Conservation (phyloP, 306 rosid genomes). For the Cicer yamashitae region DNA sequence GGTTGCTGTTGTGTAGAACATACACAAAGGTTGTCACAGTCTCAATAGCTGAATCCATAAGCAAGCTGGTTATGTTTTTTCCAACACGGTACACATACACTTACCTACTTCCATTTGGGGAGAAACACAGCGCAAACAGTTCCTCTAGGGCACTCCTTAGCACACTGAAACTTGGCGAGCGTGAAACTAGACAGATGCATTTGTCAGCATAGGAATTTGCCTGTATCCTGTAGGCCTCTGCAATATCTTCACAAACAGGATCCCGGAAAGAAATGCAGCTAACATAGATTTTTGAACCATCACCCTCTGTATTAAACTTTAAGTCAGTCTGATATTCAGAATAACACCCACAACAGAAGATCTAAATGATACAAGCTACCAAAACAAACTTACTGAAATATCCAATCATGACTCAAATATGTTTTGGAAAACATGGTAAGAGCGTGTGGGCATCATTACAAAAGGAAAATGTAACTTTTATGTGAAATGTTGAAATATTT, state of each 20-base stretch:
- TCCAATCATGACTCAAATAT: conserved; percentile 25
- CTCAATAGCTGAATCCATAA: conserved; percentile 43
- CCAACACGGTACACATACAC: conserved; percentile 55
- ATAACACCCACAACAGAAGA: conserved; percentile 30
- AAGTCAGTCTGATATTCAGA: conserved; percentile 44
- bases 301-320: conserved; percentile 80
- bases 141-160: conserved; percentile 83
- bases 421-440: not conserved
- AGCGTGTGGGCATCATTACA: conserved; percentile 7
- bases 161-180: conserved; percentile 78
- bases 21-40: conserved; percentile 17
- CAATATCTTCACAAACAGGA: conserved; percentile 92
- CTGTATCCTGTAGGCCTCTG: conserved; percentile 84
- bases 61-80: conserved; percentile 43
- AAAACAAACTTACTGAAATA: conserved; percentile 39
- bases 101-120: conserved; percentile 88
- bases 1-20: conserved; percentile 32
- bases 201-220: conserved; percentile 95
- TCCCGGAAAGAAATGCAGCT: conserved; percentile 97
- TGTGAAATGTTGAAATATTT: conserved; percentile 26
- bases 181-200: conserved; percentile 97
- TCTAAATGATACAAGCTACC: conserved; percentile 34
- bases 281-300: conserved; percentile 94
- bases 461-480: conserved; percentile 21
- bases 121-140: conserved; percentile 81